Evolutionary conservation across 768 basidiomycete species (phyloP).

Genomic region (Boletellus ananiceps): DNA sequence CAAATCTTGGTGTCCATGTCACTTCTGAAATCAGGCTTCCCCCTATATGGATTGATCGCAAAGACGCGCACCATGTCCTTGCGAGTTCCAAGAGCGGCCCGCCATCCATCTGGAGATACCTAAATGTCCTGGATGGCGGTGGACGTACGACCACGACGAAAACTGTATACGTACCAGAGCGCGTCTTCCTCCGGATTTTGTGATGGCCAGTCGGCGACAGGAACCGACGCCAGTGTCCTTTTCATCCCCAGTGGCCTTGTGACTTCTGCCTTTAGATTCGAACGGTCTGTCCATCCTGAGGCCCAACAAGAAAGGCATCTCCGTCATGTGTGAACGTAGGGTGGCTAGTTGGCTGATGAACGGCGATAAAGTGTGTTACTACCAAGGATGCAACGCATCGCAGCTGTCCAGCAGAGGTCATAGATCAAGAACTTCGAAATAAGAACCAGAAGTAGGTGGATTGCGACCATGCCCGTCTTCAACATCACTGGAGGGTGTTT

Average conservation of each 20-base stretch:
- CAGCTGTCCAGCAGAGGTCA: conserved; percentile 23
- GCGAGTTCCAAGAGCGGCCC: conserved; percentile 63
- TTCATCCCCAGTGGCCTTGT: background rate
- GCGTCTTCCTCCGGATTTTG: conserved; percentile 14
- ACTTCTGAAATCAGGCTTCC: too few relatives aligned
- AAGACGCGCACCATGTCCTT: conserved; percentile 70
- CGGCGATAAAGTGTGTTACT: conserved; percentile 47
- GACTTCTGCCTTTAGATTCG: conserved; percentile 32
- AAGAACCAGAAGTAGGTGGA: conserved; percentile 33
- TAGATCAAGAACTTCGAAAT: conserved; percentile 57
- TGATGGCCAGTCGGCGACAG: conserved; percentile 1
- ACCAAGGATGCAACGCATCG: conserved; percentile 19
- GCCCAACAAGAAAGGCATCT: conserved; percentile 38
- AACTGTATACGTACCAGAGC: conserved; percentile 59
- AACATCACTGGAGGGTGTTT: conserved; percentile 8
- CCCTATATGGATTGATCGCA: conserved; percentile 24
- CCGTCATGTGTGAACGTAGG: conserved; percentile 40
- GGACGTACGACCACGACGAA: conserved; percentile 67
- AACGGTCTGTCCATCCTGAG: conserved; percentile 52
- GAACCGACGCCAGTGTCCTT: conserved; percentile 1
- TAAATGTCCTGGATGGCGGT: conserved; percentile 54
- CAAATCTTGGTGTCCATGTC: too few relatives aligned
- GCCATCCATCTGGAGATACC: conserved; percentile 49
- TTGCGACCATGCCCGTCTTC: conserved; percentile 6
- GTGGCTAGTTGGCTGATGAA: conserved; percentile 42